Evolutionary conservation across 768 basidiomycete species (phyloP), one percentile per base, ranked within the genome.

Genomic region (Pleurotus tuber-regium): DNA sequence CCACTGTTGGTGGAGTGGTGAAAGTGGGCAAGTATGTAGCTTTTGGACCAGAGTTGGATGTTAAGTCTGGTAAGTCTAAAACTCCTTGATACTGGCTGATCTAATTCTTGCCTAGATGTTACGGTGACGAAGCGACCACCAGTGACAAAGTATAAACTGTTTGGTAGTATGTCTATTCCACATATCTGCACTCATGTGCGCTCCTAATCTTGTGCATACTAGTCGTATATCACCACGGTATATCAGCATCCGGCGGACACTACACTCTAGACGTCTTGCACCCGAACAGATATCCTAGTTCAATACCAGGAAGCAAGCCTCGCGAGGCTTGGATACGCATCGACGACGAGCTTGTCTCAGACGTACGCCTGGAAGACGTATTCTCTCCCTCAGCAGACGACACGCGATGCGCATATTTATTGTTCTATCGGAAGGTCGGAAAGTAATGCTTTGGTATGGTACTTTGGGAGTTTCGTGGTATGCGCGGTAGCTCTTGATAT

Each of bases 211-310:
- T 46, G 24, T 31, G 2, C 21, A 43, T 41, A 44, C 2, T 57
- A 90, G 96, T 85, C 7, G 70, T 98, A 10, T 98, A 98, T 66
- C 96, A 99, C 65, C 95, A 99, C 58, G 96, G 96, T 2, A 73
- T 77, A 24, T 89, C 90, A 5, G 92, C 96, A 0, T 86, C 86
- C 1, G 93, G 94, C 2, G 96, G 96, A 1, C 96, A 98, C 67
- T 98, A 98, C 70, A 98, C 95, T 2, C 80, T 96, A 41, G 89
- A 93, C 60, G 88, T 95, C 8, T 72, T 95, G 2, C 86, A 91
- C 58, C 88, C 87, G 2, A 79, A 80, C 56, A 76, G 84, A 29
- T 80, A 77, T 64, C 70, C 76, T 8, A 61, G 56, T 50, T 63
- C 63, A 8, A 40, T 47, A 4, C 51, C 54, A 7, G 63, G 59